These are phyloP conservation scores for Agrocybe pediades DNA, from an alignment of 768 basidiomycete genomes.

Conservation along the genomic window DNA sequence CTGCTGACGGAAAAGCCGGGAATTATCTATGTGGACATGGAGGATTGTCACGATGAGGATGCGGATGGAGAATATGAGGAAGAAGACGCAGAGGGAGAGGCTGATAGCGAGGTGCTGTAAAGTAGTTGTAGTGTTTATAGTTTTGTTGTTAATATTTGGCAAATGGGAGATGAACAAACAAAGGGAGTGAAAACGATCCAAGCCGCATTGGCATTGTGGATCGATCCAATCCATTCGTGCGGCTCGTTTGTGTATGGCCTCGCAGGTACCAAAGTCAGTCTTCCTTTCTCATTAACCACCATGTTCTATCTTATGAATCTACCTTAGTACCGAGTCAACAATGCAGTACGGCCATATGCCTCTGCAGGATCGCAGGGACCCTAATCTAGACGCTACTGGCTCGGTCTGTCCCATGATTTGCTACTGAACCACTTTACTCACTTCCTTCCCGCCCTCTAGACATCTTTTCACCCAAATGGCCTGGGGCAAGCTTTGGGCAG, in stretches of 20 bases:
- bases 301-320: constrained; percentile 12
- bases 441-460: constrained; percentile 29
- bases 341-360: constrained; percentile 67
- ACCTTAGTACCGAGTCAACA: constrained; percentile 48
- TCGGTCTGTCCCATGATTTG: constrained; percentile 45
- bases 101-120: constrained; percentile 3
- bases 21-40: constrained; percentile 31
- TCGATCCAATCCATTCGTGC: constrained; percentile 12
- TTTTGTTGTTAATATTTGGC: constrained; percentile 1
- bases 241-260: constrained; percentile 42
- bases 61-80: constrained; percentile 26
- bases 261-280: constrained; percentile 41
- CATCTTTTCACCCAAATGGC: constrained; percentile 58
- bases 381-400: constrained; percentile 52
- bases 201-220: constrained; percentile 13
- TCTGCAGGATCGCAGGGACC: constrained; percentile 52
- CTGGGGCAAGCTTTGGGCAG: constrained; percentile 62
- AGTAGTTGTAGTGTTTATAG: constrained; percentile 11
- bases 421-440: constrained; percentile 11
- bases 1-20: constrained; percentile 27
- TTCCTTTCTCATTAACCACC: background rate
- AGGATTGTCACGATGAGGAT: constrained; percentile 33
- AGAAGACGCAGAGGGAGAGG: constrained; percentile 16
- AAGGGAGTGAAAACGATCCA: constrained; percentile 26
- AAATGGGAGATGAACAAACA: constrained; percentile 20